Conservation (phyloP, 2,329 filamentous ascomycete species). For the Fusarium annulatum region DNA sequence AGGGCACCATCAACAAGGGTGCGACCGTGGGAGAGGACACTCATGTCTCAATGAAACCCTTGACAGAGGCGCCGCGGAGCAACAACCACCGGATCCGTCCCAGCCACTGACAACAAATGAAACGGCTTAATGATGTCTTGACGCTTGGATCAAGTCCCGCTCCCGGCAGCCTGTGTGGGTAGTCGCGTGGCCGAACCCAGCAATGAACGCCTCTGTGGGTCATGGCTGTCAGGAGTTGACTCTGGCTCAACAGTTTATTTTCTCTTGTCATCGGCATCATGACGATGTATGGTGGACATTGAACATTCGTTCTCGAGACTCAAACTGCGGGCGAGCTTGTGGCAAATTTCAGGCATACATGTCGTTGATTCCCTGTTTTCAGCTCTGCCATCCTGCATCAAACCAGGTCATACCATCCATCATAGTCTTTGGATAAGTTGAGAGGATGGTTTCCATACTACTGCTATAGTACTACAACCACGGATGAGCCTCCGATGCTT, state of each 20-base stretch:
- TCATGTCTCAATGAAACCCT: slow-evolving; percentile 24
- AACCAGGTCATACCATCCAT: background rate
- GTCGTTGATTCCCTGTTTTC: background rate
- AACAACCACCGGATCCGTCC: slow-evolving; percentile 37
- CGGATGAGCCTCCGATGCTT: background rate
- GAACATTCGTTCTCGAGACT: background rate
- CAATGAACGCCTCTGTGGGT: slow-evolving; percentile 32
- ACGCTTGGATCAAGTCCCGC: slow-evolving; percentile 42
- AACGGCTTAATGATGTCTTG: slow-evolving; percentile 31
- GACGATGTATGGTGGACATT: background rate
- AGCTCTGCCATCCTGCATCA: background rate
- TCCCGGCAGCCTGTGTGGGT: slow-evolving; percentile 41
- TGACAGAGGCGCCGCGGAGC: slow-evolving; percentile 21
- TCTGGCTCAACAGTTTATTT: slow-evolving; percentile 32
- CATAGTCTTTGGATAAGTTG: background rate
- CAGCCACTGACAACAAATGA: slow-evolving; percentile 39
- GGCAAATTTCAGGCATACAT: background rate
- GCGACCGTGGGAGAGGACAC: slow-evolving; percentile 6
- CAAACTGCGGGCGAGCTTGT: slow-evolving; percentile 12
- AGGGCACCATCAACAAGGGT: slow-evolving; percentile 35
- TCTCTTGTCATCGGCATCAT: slow-evolving; percentile 20
- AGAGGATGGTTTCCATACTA: background rate
- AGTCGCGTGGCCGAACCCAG: slow-evolving; percentile 44
- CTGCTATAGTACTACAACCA: background rate
- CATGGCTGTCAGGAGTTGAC: slow-evolving; percentile 34